Base-by-base conservation (phyloP, 805 yeast species). In the Debaryomyces maramus region DNA sequence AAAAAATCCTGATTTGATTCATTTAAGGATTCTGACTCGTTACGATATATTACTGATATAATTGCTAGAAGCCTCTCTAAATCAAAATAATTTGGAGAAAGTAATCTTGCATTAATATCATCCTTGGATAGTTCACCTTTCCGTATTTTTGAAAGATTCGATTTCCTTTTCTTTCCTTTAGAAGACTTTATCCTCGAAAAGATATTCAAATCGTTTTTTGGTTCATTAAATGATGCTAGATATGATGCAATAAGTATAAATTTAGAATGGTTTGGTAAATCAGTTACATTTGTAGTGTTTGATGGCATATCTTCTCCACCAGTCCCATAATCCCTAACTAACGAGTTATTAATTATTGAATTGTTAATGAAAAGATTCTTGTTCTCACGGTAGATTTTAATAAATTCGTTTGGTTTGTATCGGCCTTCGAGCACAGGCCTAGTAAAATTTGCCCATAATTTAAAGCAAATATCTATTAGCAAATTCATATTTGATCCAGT, bases 11-110 rank as follows among this genome's bases (percentile, higher is more conserved):
- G 48, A 23, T 56, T 55, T 13, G 52, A 48, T 6, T 51, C 51
- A 16, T 60, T 56, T 20, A 64, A 55, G 9, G 65, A 51, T 23
- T 50, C 43, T 6, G 70, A 53, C 40, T 67, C 67, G 28, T 58
- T 63, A 39, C 72, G 75, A 52, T 77, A 79, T 10, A 89, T 78
- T 0, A 95, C 82, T 31, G 84, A 83, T 26, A 85, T 69, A 17
- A 90, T 86, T 0, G 97, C 95, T 43, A 86, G 62, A 56, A 88
- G 55, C 41, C 97, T 71, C 56, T 90, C 97, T 33, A 88, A 57
- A 24, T 83, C 86, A 59, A 89, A 89, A 22, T 79, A 63, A 20
- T 83, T 79, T 0, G 96, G 85, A n/a, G 83, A 79, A 30, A 85
- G 63, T 43, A 83, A 70, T 26, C 87, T 70, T 3, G 82, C 73